Percentiles rank a stretch among this genome's conserved stretches.
Conservation (phyloP, 2,329 filamentous ascomycete genomes). For the Pseudogymnoascus sp. region DNA sequence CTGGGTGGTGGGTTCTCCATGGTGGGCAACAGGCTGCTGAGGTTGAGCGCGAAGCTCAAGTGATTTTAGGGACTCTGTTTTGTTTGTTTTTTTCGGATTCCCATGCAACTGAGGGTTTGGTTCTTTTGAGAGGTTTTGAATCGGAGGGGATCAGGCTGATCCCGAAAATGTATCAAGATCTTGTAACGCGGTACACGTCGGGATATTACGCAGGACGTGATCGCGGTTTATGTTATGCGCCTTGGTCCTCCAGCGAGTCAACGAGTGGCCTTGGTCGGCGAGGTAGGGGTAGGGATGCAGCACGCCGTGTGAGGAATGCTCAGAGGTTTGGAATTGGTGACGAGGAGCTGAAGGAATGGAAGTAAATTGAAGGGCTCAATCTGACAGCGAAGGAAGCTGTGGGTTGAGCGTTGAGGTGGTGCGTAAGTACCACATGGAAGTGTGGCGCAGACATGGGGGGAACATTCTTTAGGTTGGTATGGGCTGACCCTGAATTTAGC, state of each 20-base stretch:
- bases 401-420: conserved; percentile 3
- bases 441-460: conserved; percentile 1
- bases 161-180: conserved; percentile 4
- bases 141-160: background rate
- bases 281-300: background rate
- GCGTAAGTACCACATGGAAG: conserved; percentile 3
- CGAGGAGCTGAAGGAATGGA: background rate
- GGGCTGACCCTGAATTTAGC: conserved; percentile 2
- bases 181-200: conserved; percentile 2
- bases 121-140: background rate
- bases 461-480: background rate
- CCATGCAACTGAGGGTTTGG: background rate
- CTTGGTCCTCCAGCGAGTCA: background rate
- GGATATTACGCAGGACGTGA: background rate
- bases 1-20: background rate
- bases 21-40: background rate
- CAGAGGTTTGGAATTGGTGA: background rate
- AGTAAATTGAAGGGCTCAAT: background rate
- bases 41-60: conserved; percentile 1
- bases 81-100: background rate
- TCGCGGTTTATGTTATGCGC: background rate
- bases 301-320: background rate
- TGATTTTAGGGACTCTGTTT: background rate
- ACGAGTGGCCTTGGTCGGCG: background rate
- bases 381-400: background rate